A percentile compares a stretch with the other conserved stretches of the same genome.
These are phyloP conservation scores for Metarhizium anisopliae DNA, from an alignment of 2,329 filamentous ascomycete genomes.

Conservation along the genomic window DNA sequence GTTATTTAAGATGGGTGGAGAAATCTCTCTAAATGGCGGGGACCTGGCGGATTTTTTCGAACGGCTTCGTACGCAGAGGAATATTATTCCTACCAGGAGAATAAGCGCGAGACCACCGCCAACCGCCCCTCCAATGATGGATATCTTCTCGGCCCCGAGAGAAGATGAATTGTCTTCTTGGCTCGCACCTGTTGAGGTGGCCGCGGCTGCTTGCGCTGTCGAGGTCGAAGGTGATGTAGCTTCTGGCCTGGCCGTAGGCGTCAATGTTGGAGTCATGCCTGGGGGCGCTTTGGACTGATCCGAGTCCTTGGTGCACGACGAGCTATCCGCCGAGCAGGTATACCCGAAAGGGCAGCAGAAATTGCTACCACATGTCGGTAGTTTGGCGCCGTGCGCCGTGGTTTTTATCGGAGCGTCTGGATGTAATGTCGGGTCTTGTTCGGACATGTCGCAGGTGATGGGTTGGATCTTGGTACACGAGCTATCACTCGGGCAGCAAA, in stretches of 20 bases:
- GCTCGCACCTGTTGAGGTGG: constrained; percentile 1
- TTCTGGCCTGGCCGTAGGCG: constrained; percentile 3
- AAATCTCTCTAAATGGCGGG: constrained; percentile 34
- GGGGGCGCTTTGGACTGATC: constrained; percentile 38
- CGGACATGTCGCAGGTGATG: constrained; percentile 53
- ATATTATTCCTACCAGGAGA: constrained; percentile 28
- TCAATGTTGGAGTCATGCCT: constrained; percentile 8
- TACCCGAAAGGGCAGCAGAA: constrained; percentile 70
- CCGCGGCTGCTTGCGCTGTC: not conserved
- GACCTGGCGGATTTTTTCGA: constrained; percentile 8
- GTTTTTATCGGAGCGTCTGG: constrained; percentile 58
- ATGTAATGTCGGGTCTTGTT: constrained; percentile 49
- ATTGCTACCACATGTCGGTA: constrained; percentile 46
- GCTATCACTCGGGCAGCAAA: constrained; percentile 57
- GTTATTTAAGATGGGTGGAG: constrained; percentile 37
- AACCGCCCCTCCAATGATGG: constrained; percentile 38
- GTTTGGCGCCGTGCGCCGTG: constrained; percentile 44
- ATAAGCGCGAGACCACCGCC: constrained; percentile 35
- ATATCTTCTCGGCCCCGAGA: constrained; percentile 23
- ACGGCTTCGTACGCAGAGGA: constrained; percentile 29
- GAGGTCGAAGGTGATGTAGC: constrained; percentile 10
- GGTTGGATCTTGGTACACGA: constrained; percentile 53
- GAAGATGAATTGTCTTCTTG: constrained; percentile 1
- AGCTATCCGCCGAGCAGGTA: constrained; percentile 40
- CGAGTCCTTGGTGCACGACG: constrained; percentile 40